Base-by-base conservation (phyloP, 495 filamentous ascomycete species). In the Xylaria palmicola region DNA sequence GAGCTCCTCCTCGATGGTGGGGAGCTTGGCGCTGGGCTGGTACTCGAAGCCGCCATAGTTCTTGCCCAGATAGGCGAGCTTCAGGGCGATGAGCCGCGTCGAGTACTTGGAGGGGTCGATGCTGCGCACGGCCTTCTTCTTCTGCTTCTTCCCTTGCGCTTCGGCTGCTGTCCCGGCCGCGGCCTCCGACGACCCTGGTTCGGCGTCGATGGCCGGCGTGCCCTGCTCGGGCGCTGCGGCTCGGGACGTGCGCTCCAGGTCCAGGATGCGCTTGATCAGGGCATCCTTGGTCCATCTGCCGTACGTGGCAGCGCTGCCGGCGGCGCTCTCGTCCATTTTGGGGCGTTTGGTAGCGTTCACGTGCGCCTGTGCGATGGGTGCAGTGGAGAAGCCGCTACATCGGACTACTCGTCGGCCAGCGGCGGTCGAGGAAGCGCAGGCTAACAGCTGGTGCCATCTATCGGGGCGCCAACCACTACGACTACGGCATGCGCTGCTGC, bases 11-110 rank as follows among this genome's bases (percentile, higher is more conserved):
- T 98, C 94, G 60, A 98, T 86, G 0, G 91, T 92, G 43, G 93
- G 88, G 36, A 88, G 65, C 0, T 65, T 72, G 59, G 86, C 88
- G 51, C 83, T 83, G 40, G 79, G 76, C 63, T 90, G 86, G 75
- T 90, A 86, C 76, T 98, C 94, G 62, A 92, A 92, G 3, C 94
- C 95, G 75, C 93, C 92, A 71, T 97, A 98, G 55, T 82, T 79
- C 65, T 90, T 89, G 34, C 94, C 94, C 17, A 98, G 79, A 76
- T 98, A 98, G 44, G 94, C 92, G 40, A 98, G 86, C 69, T 97
- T 98, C 26, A 98, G 79, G 19, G 95, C 94, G 41, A 98, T 88
- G 54, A 86, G 81, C 20, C 95, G 85, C 20, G 91, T 97, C 32
- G 81, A 79, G 76, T 97, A 95, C 67, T 87, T 90, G 1, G 86